phyloP scores from a whole-genome alignment of 306 rosid genomes.

The Myrica gale region DNA sequence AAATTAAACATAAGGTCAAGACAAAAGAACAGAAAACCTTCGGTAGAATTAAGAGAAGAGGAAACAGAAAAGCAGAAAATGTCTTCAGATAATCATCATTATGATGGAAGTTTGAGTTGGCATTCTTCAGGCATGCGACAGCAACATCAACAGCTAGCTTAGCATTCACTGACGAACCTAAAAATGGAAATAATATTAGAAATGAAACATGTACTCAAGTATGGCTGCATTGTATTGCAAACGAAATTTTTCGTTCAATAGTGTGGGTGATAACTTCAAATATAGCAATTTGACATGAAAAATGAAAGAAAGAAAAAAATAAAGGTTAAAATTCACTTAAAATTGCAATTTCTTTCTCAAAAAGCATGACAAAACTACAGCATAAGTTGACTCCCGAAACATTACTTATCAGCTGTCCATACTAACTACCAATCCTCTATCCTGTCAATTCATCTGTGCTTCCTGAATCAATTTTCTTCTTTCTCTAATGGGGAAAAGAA shows the following conservation, averaged over 20 bases:
- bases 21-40: conserved; percentile 52
- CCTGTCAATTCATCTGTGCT: not conserved
- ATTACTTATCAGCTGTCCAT: not conserved
- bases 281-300: not conserved
- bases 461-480: not conserved
- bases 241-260: not conserved
- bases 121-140: conserved; percentile 54
- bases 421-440: not conserved
- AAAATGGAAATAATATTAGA: conserved; percentile 14
- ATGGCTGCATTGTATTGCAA: not conserved
- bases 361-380: not conserved
- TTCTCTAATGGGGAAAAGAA: not conserved
- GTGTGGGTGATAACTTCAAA: not conserved
- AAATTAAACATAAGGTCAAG: conserved; percentile 18
- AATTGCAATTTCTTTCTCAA: not conserved
- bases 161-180: conserved; percentile 58
- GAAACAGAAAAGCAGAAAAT: conserved; percentile 62
- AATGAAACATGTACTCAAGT: not conserved
- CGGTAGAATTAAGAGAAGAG: conserved; percentile 66
- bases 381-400: not conserved
- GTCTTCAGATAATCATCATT: conserved; percentile 37
- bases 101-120: conserved; percentile 37
- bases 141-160: conserved; percentile 59
- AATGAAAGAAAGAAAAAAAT: not conserved
- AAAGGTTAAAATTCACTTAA: not conserved